phyloP scores from a whole-genome alignment of 208 protist genomes.

The Trypanosoma caninum region DNA sequence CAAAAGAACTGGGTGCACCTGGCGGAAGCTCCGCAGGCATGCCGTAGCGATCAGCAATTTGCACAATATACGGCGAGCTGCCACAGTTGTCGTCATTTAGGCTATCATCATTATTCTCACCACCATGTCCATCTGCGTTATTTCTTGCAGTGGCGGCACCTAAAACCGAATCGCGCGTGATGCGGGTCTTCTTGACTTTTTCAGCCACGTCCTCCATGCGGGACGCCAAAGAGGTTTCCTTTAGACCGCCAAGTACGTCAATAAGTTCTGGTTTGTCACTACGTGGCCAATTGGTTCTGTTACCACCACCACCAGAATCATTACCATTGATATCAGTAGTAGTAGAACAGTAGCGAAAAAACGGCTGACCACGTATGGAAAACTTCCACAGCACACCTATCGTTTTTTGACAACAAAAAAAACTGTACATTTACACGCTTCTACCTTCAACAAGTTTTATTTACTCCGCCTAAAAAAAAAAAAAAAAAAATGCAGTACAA shows the following conservation, averaged over 20 bases:
- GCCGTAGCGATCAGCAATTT: slow-evolving; percentile 63
- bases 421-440: background rate
- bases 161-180: no score
- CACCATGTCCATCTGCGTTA: background rate
- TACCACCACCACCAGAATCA: no score
- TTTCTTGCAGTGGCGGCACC: background rate
- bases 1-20: slow-evolving; percentile 41
- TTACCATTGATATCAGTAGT: no score
- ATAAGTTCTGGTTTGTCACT: background rate
- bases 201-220: background rate
- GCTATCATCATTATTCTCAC: background rate
- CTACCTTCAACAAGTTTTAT: background rate
- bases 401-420: background rate
- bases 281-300: no score
- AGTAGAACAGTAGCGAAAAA: background rate
- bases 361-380: background rate
- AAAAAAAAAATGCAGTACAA: background rate
- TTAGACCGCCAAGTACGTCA: background rate
- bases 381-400: background rate
- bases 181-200: background rate
- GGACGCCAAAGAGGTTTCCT: background rate
- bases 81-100: background rate
- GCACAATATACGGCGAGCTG: slow-evolving; percentile 37
- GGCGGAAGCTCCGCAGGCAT: slow-evolving; percentile 64
- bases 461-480: background rate